Conservation (phyloP, 176 grass and related monocot species). For the Tuctoria greenei region DNA sequence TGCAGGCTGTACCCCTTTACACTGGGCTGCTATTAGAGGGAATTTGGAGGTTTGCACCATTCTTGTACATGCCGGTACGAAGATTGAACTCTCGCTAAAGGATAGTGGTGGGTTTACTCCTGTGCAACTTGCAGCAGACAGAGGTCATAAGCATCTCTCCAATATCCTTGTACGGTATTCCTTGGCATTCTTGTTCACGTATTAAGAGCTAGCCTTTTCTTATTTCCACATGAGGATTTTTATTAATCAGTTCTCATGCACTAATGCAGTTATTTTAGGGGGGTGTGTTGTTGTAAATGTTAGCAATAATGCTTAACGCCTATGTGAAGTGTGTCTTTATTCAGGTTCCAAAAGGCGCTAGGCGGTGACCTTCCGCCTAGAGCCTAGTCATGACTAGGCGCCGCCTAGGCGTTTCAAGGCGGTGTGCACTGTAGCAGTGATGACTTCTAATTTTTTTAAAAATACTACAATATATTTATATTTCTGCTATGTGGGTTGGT, state of each 20-base stretch:
- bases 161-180: constrained; percentile 80
- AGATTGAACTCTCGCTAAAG: constrained; percentile 70
- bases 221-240: constrained; percentile 8
- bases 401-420: too few relatives aligned
- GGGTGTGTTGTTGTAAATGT: constrained; percentile 15
- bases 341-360: too few relatives aligned
- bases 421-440: too few relatives aligned
- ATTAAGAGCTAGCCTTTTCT: constrained; percentile 19
- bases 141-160: constrained; percentile 82
- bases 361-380: too few relatives aligned
- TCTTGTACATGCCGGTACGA: constrained; percentile 92
- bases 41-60: constrained; percentile 78
- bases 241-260: constrained; percentile 25
- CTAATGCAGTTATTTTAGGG: constrained; percentile 15
- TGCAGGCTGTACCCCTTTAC: constrained; percentile 89
- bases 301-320: background rate
- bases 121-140: constrained; percentile 79
- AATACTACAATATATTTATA: too few relatives aligned
- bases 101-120: constrained; percentile 88
- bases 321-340: background rate
- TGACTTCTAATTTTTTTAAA: too few relatives aligned
- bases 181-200: constrained; percentile 32
- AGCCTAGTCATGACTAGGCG: too few relatives aligned
- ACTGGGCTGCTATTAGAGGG: constrained; percentile 92
- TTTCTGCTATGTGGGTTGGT: too few relatives aligned